A percentile compares a stretch with the other conserved stretches of the same genome.
Evolutionary conservation across 495 filamentous ascomycete species (phyloP).

Genomic region (Xylaria venustula): DNA sequence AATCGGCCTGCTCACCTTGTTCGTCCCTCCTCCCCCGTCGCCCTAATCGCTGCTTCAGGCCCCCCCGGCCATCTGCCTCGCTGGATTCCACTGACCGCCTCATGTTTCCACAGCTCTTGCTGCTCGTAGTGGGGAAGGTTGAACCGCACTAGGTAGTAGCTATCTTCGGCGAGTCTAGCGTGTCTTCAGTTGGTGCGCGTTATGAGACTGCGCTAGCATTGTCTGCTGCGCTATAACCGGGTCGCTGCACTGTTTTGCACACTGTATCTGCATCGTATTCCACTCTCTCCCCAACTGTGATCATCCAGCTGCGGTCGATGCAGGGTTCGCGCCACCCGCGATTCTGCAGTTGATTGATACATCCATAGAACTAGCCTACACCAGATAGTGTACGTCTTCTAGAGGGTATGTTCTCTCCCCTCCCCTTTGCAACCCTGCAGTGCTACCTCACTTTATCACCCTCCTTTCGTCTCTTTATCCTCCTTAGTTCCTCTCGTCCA

Average conservation of each 20-base stretch:
- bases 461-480: conserved; percentile 21
- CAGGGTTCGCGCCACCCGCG: conserved; percentile 26
- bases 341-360: conserved; percentile 16
- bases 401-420: conserved; percentile 21
- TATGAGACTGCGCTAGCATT: neutral
- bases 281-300: neutral
- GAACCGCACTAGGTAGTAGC: neutral
- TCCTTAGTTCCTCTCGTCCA: conserved; percentile 18
- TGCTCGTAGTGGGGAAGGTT: neutral
- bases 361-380: conserved; percentile 5
- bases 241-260: conserved; percentile 2
- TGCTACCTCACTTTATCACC: conserved; percentile 31
- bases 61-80: neutral
- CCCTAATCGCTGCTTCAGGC: neutral
- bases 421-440: conserved; percentile 27
- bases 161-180: neutral
- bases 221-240: neutral
- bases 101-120: conserved; percentile 20
- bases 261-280: conserved; percentile 4
- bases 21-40: neutral
- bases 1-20: neutral
- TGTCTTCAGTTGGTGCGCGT: neutral
- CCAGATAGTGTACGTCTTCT: neutral
- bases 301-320: conserved; percentile 15
- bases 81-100: conserved; percentile 27